Conservation (phyloP, 2,329 filamentous ascomycete species). For the Nigrospora osmanthi region DNA sequence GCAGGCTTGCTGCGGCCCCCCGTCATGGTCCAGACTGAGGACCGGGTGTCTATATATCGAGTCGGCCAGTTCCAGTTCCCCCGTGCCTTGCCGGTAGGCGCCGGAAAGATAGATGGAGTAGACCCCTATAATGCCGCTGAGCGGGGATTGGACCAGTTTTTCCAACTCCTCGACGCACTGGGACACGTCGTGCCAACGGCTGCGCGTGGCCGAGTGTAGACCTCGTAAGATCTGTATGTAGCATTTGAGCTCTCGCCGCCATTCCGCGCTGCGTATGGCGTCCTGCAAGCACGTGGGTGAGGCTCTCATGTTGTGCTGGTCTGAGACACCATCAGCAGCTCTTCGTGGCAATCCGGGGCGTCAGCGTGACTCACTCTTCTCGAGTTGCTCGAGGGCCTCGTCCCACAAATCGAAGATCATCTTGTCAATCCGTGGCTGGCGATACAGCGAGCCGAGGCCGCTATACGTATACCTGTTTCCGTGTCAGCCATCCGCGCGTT, state of each 20-base stretch:
- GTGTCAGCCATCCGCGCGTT: conserved; percentile 3
- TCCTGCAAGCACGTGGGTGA: conserved; percentile 46
- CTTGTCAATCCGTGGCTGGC: conserved; percentile 26
- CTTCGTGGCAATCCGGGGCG: no score
- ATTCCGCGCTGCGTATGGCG: conserved; percentile 51
- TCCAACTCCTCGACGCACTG: conserved; percentile 48
- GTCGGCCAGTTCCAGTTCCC: conserved; percentile 62
- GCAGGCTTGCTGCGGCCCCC: conserved; percentile 25
- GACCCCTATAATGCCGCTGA: conserved; percentile 38
- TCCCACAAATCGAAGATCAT: conserved; percentile 30
- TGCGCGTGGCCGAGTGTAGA: conserved; percentile 61
- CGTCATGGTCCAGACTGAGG: conserved; percentile 44
- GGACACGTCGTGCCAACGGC: conserved; percentile 60
- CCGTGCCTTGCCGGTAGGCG: conserved; percentile 68
- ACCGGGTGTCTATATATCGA: conserved; percentile 53
- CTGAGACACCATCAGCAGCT: conserved; percentile 3
- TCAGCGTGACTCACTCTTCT: conserved; percentile 18
- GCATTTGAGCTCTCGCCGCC: conserved; percentile 58
- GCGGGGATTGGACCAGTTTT: conserved; percentile 21
- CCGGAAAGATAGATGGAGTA: conserved; percentile 67
- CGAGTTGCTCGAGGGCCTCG: conserved; percentile 25
- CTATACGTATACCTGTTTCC: conserved; percentile 43
- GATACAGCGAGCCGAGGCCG: conserved; percentile 35
- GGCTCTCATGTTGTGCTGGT: conserved; percentile 23
- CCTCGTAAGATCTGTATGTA: conserved; percentile 66